Evolutionary conservation across 169 alveolate species (phyloP).

Genomic region (Plasmodium yoelii): DNA sequence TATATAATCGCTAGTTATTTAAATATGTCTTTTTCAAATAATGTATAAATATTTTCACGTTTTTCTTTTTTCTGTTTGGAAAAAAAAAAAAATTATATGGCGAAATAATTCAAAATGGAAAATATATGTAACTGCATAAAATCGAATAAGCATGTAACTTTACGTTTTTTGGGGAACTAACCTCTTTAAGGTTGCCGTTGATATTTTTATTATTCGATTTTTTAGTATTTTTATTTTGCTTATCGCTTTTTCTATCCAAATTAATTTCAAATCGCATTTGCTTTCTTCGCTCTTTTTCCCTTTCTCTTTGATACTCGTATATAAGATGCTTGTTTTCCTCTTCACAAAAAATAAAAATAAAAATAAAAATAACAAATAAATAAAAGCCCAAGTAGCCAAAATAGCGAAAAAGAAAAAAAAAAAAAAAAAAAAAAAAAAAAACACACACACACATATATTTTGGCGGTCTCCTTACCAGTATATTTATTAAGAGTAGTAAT

Average conservation of each 20-base stretch:
- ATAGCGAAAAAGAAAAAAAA: not conserved
- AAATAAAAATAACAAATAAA: not conserved
- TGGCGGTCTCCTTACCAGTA: constrained; percentile 19
- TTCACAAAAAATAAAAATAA: constrained; percentile 3
- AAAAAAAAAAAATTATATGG: not conserved
- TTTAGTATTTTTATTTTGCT: constrained; percentile 28
- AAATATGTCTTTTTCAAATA: constrained; percentile 60
- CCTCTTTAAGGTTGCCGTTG: constrained; percentile 38
- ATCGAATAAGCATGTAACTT: not conserved
- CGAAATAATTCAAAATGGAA: constrained; percentile 4
- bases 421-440: not conserved
- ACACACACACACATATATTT: not conserved
- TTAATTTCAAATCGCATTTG: constrained; percentile 76
- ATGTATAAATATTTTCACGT: constrained; percentile 61
- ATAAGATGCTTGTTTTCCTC: constrained; percentile 72
- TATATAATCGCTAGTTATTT: not conserved
- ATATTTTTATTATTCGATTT: constrained; percentile 25
- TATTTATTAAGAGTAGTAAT: constrained; percentile 60
- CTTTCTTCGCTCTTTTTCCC: constrained; percentile 73
- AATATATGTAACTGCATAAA: not conserved
- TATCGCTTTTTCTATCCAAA: constrained; percentile 61
- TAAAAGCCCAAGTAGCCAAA: not conserved
- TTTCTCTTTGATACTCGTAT: constrained; percentile 71
- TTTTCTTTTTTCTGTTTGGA: constrained; percentile 68
- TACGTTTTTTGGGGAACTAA: constrained; percentile 10